Evolutionary conservation across 208 protist genomes (phyloP), one percentile per base, ranked within the genome.

Genomic region (Leishmania martiniquensis): DNA sequence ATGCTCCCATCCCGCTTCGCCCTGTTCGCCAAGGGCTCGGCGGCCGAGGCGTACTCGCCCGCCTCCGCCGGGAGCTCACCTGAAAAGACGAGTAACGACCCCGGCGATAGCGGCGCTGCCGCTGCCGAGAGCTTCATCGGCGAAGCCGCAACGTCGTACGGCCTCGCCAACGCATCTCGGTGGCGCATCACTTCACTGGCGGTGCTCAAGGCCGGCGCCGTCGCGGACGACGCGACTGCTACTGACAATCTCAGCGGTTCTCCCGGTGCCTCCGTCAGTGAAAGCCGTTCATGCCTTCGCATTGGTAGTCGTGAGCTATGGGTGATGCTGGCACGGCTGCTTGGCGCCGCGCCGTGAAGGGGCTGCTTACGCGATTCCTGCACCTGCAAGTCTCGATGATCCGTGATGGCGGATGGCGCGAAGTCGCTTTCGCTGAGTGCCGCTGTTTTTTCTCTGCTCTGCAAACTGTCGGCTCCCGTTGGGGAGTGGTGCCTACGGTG

Each of bases 271-370:
- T 34, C 34, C 1, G 34, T 77, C 34, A 12, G 20, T 42, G 49
- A 70, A 60, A 2, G 73, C 55, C 66, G 79, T 39, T 34, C 57
- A 42, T 10, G 73, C 49, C 79, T 75, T 60, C 74, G 79, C 25
- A 29, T 20, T 15, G 79, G 74, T 55, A 78, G 52, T 17, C 74
- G 79, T 5, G 79, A 78, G 60, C 79, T 83, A 51, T 60, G 66
- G 13, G 68, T 72, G 13, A 59, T 72, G 68, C 79, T 83, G 68
- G 66, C 68, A 17, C 55, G 59, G 68, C 79, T 78, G 68, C 68
- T 78, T 32, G 52, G 52, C 55, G 60, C 3, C 20, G 68, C 49
- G 39, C 22, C 55, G 57, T 70, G n/a, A 15, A 49, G 63, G 4
- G 39, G 47, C 32, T 4, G 44, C 29, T 54, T 15, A n/a, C 39